A percentile compares a stretch with the other conserved stretches of the same genome.
Evolutionary conservation across 2,329 filamentous ascomycete species (phyloP).

Genomic region (Sphaceloma murrayae): DNA sequence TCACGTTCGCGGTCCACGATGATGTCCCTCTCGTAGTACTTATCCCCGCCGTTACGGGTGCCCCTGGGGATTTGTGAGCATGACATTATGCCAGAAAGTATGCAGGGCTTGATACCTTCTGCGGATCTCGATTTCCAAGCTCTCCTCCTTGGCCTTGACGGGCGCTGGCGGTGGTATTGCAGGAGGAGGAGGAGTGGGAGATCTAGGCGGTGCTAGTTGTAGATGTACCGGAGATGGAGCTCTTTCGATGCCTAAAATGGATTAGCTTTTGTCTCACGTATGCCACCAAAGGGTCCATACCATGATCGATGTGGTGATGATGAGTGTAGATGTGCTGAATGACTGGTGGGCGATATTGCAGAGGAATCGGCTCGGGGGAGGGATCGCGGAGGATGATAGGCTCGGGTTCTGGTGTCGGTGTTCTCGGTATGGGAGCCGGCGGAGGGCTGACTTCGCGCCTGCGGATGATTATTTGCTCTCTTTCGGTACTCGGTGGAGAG

Average conservation of each 20-base stretch:
- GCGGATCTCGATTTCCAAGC: conserved; percentile 48
- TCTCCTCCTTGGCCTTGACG: conserved; percentile 36
- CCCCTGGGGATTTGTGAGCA: conserved; percentile 24
- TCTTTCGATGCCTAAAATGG: conserved; percentile 35
- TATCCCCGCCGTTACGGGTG: conserved; percentile 38
- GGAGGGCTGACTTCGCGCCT: conserved; percentile 32
- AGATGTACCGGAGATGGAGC: conserved; percentile 37
- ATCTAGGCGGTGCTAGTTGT: conserved; percentile 29
- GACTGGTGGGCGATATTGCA: conserved; percentile 59
- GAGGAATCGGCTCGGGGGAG: conserved; percentile 41
- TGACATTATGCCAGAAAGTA: too few species aligned
- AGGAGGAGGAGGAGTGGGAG: conserved; percentile 44
- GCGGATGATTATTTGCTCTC: conserved; percentile 40
- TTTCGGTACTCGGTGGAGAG: conserved; percentile 26
- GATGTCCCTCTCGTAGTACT: conserved; percentile 57
- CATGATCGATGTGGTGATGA: conserved; percentile 79
- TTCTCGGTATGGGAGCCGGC: conserved; percentile 20
- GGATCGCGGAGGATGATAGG: conserved; percentile 37
- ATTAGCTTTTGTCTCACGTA: neutral
- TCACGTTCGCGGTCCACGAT: conserved; percentile 42
- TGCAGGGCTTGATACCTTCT: conserved; percentile 35
- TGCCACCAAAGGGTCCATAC: conserved; percentile 40
- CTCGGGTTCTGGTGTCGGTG: conserved; percentile 21
- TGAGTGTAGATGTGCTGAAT: conserved; percentile 85
- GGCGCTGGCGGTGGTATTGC: conserved; percentile 21